Evolutionary conservation across 2,329 filamentous ascomycete genomes (phyloP), one percentile per base, ranked within the genome.

Genomic region (Diaporthe helianthi): DNA sequence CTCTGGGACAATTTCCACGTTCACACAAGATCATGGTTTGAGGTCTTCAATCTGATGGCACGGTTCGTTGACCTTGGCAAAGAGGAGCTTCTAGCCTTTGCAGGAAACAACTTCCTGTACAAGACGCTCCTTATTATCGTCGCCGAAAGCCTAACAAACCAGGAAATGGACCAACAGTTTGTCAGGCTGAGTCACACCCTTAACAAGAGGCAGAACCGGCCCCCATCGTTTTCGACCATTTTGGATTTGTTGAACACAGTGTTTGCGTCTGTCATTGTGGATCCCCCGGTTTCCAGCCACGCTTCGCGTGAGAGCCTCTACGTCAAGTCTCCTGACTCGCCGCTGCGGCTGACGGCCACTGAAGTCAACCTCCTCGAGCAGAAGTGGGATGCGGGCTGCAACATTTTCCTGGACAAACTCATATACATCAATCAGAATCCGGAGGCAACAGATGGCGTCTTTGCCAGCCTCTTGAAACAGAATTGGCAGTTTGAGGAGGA

Each of bases 11-110:
- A 80, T n/a, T 88, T 93, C 68, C 88, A 92, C 70, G 78, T 82
- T 3, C 82, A 85, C 54, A 81, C 88, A 33, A 87, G 89, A 68
- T 86, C 91, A 3, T 96, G 93, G 93, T 87, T 90, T 51, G 92
- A 95, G 74, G 90, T 91, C 69, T 95, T 95, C 76, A 86, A 86
- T 15, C 84, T 92, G n/a, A 82, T 94, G 71, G 76, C 86, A n/a
- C 82, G 82, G n/a, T 90, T 94, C 75, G 88, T 89, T 17, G 83
- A 81, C 54, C 79, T 93, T 67, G 91, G 91, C 1, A 79, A 82
- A 3, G 77, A 83, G 6, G 90, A 93, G 76, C 83, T 86, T 24
- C 81, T 82, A 2, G 76, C 85, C 7, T 81, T 94, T 29, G 81
- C 94, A 29, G 85, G 88, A 13, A 81, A 84, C 38, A 85, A 87